Base-by-base conservation (phyloP, 805 yeast species). In the Cyberlindnera petersonii region DNA sequence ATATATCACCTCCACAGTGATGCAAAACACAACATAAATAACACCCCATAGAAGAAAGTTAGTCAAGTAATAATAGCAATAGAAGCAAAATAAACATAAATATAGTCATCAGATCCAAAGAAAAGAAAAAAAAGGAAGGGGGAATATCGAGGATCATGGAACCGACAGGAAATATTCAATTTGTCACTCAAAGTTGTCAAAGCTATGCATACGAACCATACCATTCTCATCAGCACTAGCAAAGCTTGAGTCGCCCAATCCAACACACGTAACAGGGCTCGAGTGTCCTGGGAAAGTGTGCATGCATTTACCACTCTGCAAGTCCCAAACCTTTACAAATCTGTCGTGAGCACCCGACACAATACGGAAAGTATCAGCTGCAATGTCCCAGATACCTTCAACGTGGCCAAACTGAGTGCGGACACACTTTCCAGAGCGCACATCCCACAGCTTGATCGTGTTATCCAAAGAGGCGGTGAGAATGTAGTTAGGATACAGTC, bases 321-420 rank as follows among this genome's bases (percentile, higher is more conserved):
- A 68, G 59, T 93, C 98, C 98, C 98, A 93, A 6, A 93, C 85
- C 60, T 84, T 91, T 45, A 86, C 86, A 24, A 79, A 69, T 46
- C 87, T 75, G 66, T 93, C 98, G 57, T 93, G 97, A 1, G 96
- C 89, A 2, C 98, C 98, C 53, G 93, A 81, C 9, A 91, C 85
- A 31, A 93, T 85, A 49, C 98, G 74, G 70, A 93, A 93, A 27
- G 89, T 88, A 65, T 93, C 98, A 1, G 97, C 95, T 14, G 93
- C 87, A 40, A 93, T 83, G 30, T 91, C 87, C 97, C 98, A 91
- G 15, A 93, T 96, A 17, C 98, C 98, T 63, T 93, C 98, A 39
- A 91, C 87, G 58, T 93, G 98, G 3, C 98, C 98, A 66, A 91
- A 93, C 61, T 93, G 91, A 0, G 98, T 93, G 42, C 96, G 72